Evolutionary conservation across 208 protist species (phyloP), one percentile per base, ranked within the genome.

Genomic region (Leishmania mexicana): DNA sequence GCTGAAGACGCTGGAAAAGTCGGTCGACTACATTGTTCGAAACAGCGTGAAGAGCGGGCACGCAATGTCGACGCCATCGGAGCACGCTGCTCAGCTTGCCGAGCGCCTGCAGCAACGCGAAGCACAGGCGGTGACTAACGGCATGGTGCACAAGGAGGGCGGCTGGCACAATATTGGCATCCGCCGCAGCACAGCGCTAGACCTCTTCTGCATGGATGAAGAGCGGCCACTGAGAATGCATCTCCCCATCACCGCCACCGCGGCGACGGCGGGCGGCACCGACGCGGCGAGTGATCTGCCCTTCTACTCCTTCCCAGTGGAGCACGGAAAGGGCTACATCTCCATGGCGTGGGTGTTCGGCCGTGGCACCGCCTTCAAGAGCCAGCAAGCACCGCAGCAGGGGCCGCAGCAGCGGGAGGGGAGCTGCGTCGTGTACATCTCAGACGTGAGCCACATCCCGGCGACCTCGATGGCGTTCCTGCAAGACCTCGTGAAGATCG

Each of bases 311-410:
- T 83, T 97, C 31, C 94, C 94, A 1, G 92, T 97, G 57, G 90
- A 95, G 78, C 91, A 96, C 81, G 93, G 93, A 15, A 75, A 78
- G 45, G 88, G 79, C 31, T 96, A 97, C 85, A 92, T 92, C 45
- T 93, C 92, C 8, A 88, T 97, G 77, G 94, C 93, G 28, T 96
- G 94, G 85, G 94, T 93, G 13, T 97, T 97, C 86, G 94, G 94
- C 58, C 86, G 84, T 64, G 92, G 92, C 78, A 87, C 88, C 15
- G 86, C 86, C 21, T 94, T 95, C 83, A 88, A 89, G 65, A 94
- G 89, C 67, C 68, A 80, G 6, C 35, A 68, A n/a, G 1, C 21
- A 38, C 72, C 54, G 57, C 71, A 60, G 51, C 51, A 71, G 42
- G n/a, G 28, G 21, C 53, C 19, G 38, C 6, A 38, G 54, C 71